Evolutionary conservation across 192 early-diverging fungal genomes (phyloP).

Genomic region (Umbelopsis sp.): DNA sequence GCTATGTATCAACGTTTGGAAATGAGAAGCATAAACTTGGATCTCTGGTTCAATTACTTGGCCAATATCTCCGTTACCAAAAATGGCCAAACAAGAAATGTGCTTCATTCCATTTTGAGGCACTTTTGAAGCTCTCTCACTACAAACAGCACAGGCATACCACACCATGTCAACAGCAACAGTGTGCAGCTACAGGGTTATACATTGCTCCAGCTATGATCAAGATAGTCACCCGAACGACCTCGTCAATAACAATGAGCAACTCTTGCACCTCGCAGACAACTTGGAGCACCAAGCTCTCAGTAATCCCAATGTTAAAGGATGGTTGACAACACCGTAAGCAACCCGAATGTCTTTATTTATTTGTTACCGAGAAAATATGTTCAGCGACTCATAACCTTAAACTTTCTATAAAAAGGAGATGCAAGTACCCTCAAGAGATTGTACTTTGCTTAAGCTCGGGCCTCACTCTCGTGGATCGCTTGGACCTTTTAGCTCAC

Average conservation of each 20-base stretch:
- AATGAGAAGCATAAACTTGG: too few species aligned
- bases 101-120: slow-evolving; percentile 18
- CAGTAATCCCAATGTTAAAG: background rate
- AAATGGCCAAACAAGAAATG: slow-evolving; percentile 4
- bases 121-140: background rate
- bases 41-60: too few species aligned
- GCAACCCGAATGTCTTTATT: background rate
- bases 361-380: background rate
- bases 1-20: too few species aligned
- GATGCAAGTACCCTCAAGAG: slow-evolving; percentile 72
- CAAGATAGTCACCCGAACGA: slow-evolving; percentile 3
- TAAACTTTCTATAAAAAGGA: slow-evolving; percentile 41
- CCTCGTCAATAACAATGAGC: slow-evolving; percentile 1
- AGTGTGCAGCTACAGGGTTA: slow-evolving; percentile 9
- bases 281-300: background rate
- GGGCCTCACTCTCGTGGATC: slow-evolving; percentile 59
- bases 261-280: background rate
- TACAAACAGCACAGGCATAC: background rate
- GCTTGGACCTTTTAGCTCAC: slow-evolving; percentile 74
- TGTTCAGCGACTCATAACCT: background rate
- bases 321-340: slow-evolving; percentile 22
- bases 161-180: slow-evolving; percentile 2
- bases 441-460: slow-evolving; percentile 59
- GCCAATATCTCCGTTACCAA: background rate
- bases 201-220: slow-evolving; percentile 14